phyloP scores from a whole-genome alignment of 1,284 basidiomycete genomes.

The Fistulina hepatica region DNA sequence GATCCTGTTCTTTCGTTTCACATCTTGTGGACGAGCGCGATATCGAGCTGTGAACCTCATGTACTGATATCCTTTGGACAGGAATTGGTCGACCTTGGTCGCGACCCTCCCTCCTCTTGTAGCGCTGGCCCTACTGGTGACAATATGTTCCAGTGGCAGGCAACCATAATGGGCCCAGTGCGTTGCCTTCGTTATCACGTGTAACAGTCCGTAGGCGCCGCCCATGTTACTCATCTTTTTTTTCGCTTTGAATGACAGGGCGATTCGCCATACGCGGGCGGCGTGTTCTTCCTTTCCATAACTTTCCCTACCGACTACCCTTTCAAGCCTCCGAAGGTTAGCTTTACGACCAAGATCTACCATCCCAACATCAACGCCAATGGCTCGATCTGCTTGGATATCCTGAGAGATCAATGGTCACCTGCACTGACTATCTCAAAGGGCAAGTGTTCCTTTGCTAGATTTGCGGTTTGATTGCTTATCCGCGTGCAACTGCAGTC shows the following conservation, averaged over 20 bases:
- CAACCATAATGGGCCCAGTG: slow-evolving; percentile 96
- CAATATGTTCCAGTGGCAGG: slow-evolving; percentile 98
- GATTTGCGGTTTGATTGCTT: neutral
- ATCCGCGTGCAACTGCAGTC: slow-evolving; percentile 36
- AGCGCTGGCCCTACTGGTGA: slow-evolving; percentile 92
- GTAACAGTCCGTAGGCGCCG: slow-evolving; percentile 7
- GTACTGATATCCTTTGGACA: slow-evolving; percentile 26
- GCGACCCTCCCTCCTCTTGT: slow-evolving; percentile 95
- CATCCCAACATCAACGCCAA: slow-evolving; percentile 98
- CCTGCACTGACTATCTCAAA: slow-evolving; percentile 98
- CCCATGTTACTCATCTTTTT: slow-evolving; percentile 16
- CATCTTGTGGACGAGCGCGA: slow-evolving; percentile 10
- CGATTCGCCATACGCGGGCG: slow-evolving; percentile 92
- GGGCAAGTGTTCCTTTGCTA: slow-evolving; percentile 31
- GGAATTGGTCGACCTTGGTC: slow-evolving; percentile 96
- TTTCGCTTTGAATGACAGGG: slow-evolving; percentile 41
- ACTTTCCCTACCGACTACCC: slow-evolving; percentile 93
- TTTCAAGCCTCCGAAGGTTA: slow-evolving; percentile 99
- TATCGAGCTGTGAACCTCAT: neutral
- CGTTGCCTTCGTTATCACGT: slow-evolving; percentile 28
- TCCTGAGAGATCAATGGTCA: slow-evolving; percentile 95
- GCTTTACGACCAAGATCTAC: slow-evolving; percentile 97
- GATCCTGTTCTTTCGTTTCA: slow-evolving; percentile 8
- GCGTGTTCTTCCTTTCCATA: slow-evolving; percentile 94
- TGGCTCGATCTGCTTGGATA: slow-evolving; percentile 97